phyloP scores from a whole-genome alignment of 495 filamentous ascomycete genomes.

The Daldinia childiae region DNA sequence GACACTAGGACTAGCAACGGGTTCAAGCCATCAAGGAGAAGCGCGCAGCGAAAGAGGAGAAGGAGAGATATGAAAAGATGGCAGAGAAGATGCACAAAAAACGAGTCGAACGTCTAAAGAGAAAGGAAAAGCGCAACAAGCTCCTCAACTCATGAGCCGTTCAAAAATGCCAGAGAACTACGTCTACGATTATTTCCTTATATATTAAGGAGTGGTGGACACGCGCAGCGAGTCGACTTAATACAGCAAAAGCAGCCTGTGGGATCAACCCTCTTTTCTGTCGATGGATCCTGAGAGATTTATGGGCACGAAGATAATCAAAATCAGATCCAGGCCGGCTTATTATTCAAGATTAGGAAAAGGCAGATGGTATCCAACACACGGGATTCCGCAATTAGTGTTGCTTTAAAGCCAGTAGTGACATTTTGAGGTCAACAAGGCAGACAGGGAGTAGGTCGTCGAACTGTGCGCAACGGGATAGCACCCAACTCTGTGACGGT shows the following conservation, averaged over 20 bases:
- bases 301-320: neutral
- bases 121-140: conserved; percentile 98
- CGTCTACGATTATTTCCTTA: neutral
- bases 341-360: neutral
- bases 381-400: neutral
- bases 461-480: neutral
- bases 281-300: neutral
- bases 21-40: conserved; percentile 84
- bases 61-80: conserved; percentile 91
- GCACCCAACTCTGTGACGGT: neutral
- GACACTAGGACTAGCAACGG: conserved; percentile 63
- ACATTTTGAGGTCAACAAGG: neutral
- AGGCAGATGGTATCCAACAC: neutral
- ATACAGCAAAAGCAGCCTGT: neutral
- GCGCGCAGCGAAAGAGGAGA: conserved; percentile 88
- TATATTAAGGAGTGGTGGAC: neutral
- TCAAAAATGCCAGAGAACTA: conserved; percentile 6
- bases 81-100: conserved; percentile 98
- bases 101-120: conserved; percentile 88
- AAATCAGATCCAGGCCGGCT: neutral
- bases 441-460: neutral
- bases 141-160: conserved; percentile 81
- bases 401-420: neutral
- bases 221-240: neutral
- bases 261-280: neutral